A percentile compares a stretch with the other conserved stretches of the same genome.
Conservation (phyloP, 768 basidiomycete species). For the Rhodocollybia butyracea region DNA sequence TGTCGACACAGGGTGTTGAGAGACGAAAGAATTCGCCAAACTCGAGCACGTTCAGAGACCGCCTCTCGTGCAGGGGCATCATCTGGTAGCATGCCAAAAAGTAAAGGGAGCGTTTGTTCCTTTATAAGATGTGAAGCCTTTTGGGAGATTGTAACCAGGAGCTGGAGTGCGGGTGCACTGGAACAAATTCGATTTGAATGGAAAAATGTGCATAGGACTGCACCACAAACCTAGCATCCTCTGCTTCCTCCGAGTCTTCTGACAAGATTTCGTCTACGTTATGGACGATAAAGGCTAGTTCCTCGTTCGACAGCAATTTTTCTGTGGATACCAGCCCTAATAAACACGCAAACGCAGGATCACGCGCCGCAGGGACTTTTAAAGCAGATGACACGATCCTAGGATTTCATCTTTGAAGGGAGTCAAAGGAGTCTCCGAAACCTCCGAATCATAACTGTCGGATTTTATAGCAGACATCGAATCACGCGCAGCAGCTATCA, state of each 20-base stretch:
- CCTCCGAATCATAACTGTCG: slow-evolving; percentile 8
- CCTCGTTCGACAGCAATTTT: slow-evolving; percentile 61
- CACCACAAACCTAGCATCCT: slow-evolving; percentile 49
- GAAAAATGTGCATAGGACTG: background rate
- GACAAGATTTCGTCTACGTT: slow-evolving; percentile 69
- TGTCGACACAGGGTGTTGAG: slow-evolving; percentile 72
- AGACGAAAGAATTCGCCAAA: slow-evolving; percentile 64
- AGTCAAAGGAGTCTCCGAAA: slow-evolving; percentile 35
- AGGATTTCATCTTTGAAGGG: slow-evolving; percentile 77
- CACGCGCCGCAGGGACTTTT: slow-evolving; percentile 45
- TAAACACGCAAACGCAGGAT: slow-evolving; percentile 63
- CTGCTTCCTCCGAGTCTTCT: slow-evolving; percentile 44
- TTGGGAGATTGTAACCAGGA: slow-evolving; percentile 61
- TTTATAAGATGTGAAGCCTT: slow-evolving; percentile 63
- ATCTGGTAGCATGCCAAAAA: slow-evolving; percentile 77
- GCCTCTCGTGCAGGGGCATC: slow-evolving; percentile 53
- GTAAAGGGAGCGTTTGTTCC: slow-evolving; percentile 72
- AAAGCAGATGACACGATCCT: slow-evolving; percentile 60
- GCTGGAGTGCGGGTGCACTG: slow-evolving; percentile 58
- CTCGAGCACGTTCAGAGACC: slow-evolving; percentile 51
- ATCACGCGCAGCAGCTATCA: slow-evolving; percentile 53
- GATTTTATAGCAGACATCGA: slow-evolving; percentile 23
- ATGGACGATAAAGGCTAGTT: slow-evolving; percentile 77
- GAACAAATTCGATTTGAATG: slow-evolving; percentile 4
- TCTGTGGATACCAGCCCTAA: slow-evolving; percentile 64